A percentile compares a stretch with the other conserved stretches of the same genome.
Conservation (phyloP, 441 rosid genomes). For the Omphalea diandra region DNA sequence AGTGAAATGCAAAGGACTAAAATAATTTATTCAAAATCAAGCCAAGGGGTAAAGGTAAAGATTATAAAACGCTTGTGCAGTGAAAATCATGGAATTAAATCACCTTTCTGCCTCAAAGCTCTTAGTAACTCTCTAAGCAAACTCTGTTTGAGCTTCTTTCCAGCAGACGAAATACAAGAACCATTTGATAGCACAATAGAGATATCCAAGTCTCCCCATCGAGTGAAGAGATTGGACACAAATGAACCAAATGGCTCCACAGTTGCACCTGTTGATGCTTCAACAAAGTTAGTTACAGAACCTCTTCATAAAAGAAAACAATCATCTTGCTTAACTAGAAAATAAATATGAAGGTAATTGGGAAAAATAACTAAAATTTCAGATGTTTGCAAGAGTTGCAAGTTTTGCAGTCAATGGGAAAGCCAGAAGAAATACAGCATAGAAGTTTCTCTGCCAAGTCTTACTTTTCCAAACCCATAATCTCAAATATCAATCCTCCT, state of each 20-base stretch:
- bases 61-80: not conserved
- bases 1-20: not conserved
- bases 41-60: not conserved
- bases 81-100: not conserved
- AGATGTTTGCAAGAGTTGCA: not conserved
- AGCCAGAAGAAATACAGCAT: not conserved
- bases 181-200: constrained; percentile 59
- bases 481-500: not conserved
- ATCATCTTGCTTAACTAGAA: not conserved
- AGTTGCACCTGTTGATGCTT: constrained; percentile 62
- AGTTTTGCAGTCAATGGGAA: not conserved
- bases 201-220: constrained; percentile 86
- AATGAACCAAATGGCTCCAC: constrained; percentile 91
- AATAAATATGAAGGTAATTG: not conserved
- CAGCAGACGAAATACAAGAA: constrained; percentile 55
- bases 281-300: not conserved
- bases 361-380: not conserved
- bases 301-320: not conserved
- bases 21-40: not conserved
- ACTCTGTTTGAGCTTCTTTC: constrained; percentile 61
- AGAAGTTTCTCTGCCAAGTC: not conserved
- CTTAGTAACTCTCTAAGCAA: constrained; percentile 52
- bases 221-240: constrained; percentile 81
- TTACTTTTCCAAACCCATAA: constrained; percentile 2
- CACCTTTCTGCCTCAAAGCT: constrained; percentile 67